These are phyloP conservation scores for Sugiyamaella novakii DNA, from an alignment of 1,139 yeast species.

Conservation along the genomic window DNA sequence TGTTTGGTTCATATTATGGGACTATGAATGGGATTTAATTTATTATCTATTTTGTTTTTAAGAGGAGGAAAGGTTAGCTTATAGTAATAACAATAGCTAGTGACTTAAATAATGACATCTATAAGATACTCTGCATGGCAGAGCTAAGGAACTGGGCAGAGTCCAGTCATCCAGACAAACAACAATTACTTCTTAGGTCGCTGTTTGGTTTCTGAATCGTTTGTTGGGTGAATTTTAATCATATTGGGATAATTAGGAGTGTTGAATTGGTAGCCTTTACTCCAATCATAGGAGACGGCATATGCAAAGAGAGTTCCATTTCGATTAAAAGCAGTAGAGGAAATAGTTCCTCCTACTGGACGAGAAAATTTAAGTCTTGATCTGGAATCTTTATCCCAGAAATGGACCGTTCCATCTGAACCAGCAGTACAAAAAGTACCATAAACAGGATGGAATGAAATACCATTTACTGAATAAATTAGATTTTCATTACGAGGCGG, in stretches of 20 bases:
- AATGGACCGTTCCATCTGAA: conserved; percentile 88
- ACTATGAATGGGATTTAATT: background rate
- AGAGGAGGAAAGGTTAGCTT: too few species aligned
- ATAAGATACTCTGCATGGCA: too few species aligned
- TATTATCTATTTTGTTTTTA: too few species aligned
- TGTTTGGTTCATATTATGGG: conserved; percentile 1
- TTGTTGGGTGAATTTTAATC: conserved; percentile 64
- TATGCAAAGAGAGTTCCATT: conserved; percentile 87
- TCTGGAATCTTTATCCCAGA: conserved; percentile 95
- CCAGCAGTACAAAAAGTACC: conserved; percentile 96
- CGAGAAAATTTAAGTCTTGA: conserved; percentile 86
- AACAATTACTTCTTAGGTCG: conserved; percentile 13
- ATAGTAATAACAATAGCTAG: too few species aligned
- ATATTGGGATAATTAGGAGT: conserved; percentile 72
- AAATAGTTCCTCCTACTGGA: conserved; percentile 67
- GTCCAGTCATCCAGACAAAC: background rate
- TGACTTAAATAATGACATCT: too few species aligned
- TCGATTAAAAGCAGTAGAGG: conserved; percentile 79
- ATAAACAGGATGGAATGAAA: conserved; percentile 82
- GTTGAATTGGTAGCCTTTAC: conserved; percentile 78
- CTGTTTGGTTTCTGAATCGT: conserved; percentile 18
- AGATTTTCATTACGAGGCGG: conserved; percentile 49
- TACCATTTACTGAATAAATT: conserved; percentile 77
- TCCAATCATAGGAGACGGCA: conserved; percentile 94
- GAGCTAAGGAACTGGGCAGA: background rate